Evolutionary conservation across 2,329 filamentous ascomycete species (phyloP).

Genomic region (Trematosphaeria pertusa): DNA sequence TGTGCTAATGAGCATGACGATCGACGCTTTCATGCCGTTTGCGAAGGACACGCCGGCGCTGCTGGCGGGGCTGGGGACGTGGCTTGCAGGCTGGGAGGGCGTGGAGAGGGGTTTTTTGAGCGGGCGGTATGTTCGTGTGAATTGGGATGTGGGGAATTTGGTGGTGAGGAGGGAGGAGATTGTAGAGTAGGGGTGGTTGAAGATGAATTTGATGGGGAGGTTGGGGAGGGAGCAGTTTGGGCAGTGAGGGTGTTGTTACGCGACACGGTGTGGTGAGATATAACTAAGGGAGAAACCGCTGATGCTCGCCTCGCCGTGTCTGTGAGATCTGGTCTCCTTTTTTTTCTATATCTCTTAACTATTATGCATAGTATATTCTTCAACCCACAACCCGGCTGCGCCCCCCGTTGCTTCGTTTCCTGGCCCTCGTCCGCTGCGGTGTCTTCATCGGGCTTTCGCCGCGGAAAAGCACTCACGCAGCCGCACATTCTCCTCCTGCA

Average conservation of each 20-base stretch:
- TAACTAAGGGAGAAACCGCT: too few relatives aligned
- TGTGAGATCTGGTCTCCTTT: too few relatives aligned
- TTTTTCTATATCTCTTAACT: too few relatives aligned
- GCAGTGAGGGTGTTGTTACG: conserved; percentile 1
- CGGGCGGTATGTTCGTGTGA: conserved; percentile 31
- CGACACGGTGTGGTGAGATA: too few relatives aligned
- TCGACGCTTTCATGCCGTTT: conserved; percentile 18
- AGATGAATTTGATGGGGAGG: conserved; percentile 22
- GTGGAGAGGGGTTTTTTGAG: conserved; percentile 28
- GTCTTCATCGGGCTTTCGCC: too few relatives aligned
- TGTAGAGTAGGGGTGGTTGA: conserved; percentile 17
- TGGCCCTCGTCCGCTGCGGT: too few relatives aligned
- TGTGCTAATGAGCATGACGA: conserved; percentile 17
- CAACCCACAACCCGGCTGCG: too few relatives aligned
- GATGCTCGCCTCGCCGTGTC: too few relatives aligned
- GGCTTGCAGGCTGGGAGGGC: conserved; percentile 31
- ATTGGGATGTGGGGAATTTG: conserved; percentile 43
- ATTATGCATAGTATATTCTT: too few relatives aligned
- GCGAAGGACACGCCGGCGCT: conserved; percentile 35
- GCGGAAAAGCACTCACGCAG: too few relatives aligned
- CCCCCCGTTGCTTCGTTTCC: too few relatives aligned
- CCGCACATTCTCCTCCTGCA: too few relatives aligned
- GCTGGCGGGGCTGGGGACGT: conserved; percentile 34
- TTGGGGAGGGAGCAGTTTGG: conserved; percentile 22
- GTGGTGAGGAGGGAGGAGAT: conserved; percentile 25